phyloP scores from a whole-genome alignment of 805 yeast species.

The Myxozyma mucilagina region DNA sequence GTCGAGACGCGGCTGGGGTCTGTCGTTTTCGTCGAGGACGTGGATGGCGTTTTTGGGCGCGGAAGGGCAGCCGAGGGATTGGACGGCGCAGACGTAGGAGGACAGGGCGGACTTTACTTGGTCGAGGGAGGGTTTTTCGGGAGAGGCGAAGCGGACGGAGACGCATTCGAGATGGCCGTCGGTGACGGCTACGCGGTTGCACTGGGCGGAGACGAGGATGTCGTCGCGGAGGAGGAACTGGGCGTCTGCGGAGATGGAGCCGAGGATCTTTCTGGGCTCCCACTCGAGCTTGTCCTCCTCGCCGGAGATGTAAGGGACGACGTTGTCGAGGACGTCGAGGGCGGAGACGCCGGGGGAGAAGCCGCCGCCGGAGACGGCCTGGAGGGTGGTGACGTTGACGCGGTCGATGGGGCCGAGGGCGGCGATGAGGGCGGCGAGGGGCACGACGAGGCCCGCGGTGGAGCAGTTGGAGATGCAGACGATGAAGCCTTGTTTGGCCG shows the following conservation, averaged over 20 bases:
- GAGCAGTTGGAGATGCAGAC: conserved; percentile 98
- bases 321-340: conserved; percentile 90
- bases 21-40: conserved; percentile 83
- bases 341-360: conserved; percentile 97
- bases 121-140: conserved; percentile 83
- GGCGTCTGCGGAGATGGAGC: conserved; percentile 55
- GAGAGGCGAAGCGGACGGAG: conserved; percentile 74
- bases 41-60: conserved; percentile 94
- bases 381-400: conserved; percentile 86
- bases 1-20: conserved; percentile 98
- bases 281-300: conserved; percentile 98
- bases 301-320: conserved; percentile 91
- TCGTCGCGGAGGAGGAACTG: conserved; percentile 63
- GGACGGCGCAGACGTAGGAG: too few relatives aligned
- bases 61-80: conserved; percentile 74
- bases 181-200: conserved; percentile 94
- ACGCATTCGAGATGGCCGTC: conserved; percentile 98
- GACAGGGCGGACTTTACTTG: conserved; percentile 83
- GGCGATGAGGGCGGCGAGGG: conserved; percentile 90
- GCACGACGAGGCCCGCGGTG: conserved; percentile 96
- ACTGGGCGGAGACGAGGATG: conserved; percentile 88
- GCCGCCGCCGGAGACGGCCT: conserved; percentile 98
- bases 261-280: conserved; percentile 95
- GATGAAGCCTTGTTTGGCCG: conserved; percentile 72
- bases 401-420: conserved; percentile 86